Evolutionary conservation across 805 yeast species (phyloP).

Genomic region (Metschnikowia peoriensis): DNA sequence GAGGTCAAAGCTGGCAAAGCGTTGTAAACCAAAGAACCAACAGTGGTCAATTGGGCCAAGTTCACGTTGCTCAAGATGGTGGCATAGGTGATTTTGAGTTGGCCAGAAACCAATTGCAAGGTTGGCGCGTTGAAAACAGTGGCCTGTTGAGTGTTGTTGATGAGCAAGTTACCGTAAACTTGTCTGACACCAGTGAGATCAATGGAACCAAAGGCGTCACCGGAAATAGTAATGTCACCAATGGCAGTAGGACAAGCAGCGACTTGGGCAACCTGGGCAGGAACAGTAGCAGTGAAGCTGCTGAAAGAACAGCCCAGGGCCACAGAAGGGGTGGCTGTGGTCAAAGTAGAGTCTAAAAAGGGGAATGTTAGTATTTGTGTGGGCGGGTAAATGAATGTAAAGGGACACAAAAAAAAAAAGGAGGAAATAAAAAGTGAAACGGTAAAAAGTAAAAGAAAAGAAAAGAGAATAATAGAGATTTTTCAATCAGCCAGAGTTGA

Average conservation of each 20-base stretch:
- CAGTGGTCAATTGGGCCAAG: slow-evolving; percentile 76
- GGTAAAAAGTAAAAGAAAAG: no score
- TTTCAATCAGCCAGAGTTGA: background rate
- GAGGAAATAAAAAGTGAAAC: no score
- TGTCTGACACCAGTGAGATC: slow-evolving; percentile 72
- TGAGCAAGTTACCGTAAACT: slow-evolving; percentile 71
- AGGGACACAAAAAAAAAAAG: background rate
- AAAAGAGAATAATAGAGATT: background rate
- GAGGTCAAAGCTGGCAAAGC: slow-evolving; percentile 81
- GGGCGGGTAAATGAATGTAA: background rate
- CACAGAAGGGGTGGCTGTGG: slow-evolving; percentile 55
- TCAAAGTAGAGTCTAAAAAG: slow-evolving; percentile 42
- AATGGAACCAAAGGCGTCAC: slow-evolving; percentile 56
- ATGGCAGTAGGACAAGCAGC: slow-evolving; percentile 74
- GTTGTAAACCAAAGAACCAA: slow-evolving; percentile 74
- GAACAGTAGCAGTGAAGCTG: slow-evolving; percentile 70
- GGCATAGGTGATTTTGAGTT: slow-evolving; percentile 58
- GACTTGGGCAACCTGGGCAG: slow-evolving; percentile 71
- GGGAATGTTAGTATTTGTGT: slow-evolving; percentile 11
- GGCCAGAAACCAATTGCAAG: slow-evolving; percentile 71
- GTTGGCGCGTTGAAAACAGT: slow-evolving; percentile 72
- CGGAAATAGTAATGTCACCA: slow-evolving; percentile 74
- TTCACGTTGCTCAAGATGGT: slow-evolving; percentile 66
- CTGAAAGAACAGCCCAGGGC: slow-evolving; percentile 64
- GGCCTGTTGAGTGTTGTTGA: slow-evolving; percentile 65